These are phyloP conservation scores for Noccaea bulbosa DNA, from an alignment of 345 rosid species.

Conservation along the genomic window DNA sequence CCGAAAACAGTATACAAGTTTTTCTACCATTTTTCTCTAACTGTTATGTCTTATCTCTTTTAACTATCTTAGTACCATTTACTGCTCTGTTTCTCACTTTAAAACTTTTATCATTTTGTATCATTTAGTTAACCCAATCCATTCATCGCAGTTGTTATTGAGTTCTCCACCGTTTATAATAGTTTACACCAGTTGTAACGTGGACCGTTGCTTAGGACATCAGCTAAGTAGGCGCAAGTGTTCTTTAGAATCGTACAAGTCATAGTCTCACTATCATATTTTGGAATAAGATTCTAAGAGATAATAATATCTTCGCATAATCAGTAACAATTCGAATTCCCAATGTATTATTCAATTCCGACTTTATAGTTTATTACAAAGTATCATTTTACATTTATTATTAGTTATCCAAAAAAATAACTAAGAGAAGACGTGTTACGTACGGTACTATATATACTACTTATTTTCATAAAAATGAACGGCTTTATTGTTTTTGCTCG, in stretches of 20 bases:
- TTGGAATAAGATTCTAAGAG: conserved; percentile 29
- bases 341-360: not conserved
- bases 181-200: not conserved
- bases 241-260: conserved; percentile 20
- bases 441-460: too few species aligned
- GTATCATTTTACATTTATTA: too few species aligned
- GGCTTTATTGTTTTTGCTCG: not conserved
- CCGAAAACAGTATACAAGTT: too few species aligned
- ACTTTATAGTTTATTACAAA: not conserved
- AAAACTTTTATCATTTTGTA: too few species aligned
- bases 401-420: too few species aligned
- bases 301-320: not conserved
- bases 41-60: too few species aligned
- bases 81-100: too few species aligned
- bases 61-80: too few species aligned
- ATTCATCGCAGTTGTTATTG: not conserved
- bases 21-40: too few species aligned
- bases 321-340: not conserved
- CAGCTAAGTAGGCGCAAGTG: conserved; percentile 15
- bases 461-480: not conserved
- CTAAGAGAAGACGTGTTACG: too few species aligned
- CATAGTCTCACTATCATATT: conserved; percentile 30
- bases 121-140: too few species aligned
- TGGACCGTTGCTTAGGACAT: conserved; percentile 36
- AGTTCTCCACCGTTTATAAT: not conserved